These are phyloP conservation scores for Avena sativa DNA, from an alignment of 176 grass and related monocot species.

Conservation along the genomic window DNA sequence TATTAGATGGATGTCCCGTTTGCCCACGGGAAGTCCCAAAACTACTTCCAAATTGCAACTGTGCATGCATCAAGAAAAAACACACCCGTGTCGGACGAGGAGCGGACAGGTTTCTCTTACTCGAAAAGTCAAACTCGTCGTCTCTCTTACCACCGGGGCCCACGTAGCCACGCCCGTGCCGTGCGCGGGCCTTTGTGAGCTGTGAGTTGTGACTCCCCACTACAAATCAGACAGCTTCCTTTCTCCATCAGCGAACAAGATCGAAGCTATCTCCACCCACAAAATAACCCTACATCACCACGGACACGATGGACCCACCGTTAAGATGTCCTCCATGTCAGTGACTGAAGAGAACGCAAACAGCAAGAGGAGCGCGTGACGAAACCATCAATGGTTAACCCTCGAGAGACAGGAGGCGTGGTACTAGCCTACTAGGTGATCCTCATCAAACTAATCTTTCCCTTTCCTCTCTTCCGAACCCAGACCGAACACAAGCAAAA, in stretches of 20 bases:
- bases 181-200: slow-evolving; percentile 14
- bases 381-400: neutral
- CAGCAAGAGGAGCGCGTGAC: neutral
- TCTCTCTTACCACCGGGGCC: neutral
- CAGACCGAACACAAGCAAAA: slow-evolving; percentile 2
- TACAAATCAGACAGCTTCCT: slow-evolving; percentile 21
- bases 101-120: neutral
- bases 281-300: fast-evolving
- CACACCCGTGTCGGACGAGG: neutral
- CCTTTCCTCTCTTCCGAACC: slow-evolving; percentile 18
- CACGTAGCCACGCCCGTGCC: neutral
- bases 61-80: too few relatives aligned
- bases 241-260: slow-evolving; percentile 1
- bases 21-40: too few relatives aligned
- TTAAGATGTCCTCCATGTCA: neutral
- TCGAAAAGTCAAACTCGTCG: neutral
- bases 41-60: too few relatives aligned
- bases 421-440: neutral
- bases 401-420: neutral
- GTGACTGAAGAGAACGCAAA: fast-evolving
- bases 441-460: neutral
- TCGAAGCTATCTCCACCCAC: neutral
- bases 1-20: too few relatives aligned
- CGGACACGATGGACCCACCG: neutral
- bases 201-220: slow-evolving; percentile 20